Base-by-base conservation (phyloP, 192 early-diverging fungal genomes). In the Jimgerdemannia flammicorona region DNA sequence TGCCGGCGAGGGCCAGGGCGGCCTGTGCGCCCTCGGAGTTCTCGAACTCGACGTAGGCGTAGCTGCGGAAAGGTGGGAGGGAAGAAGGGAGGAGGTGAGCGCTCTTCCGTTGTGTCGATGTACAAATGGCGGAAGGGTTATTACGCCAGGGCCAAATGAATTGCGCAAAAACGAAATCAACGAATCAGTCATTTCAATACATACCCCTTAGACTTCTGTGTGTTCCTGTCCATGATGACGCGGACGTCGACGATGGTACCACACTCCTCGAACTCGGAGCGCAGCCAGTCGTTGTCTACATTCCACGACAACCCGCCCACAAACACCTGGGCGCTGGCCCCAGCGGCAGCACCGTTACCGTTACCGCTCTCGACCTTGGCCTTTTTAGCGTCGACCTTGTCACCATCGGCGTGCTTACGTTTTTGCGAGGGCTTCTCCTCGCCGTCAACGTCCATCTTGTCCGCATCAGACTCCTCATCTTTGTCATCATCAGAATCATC, bases 11-110 rank as follows among this genome's bases (percentile, higher is more conserved):
- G 43, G 84, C 85, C 70, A 92, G 71, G 4, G 95, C 95, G 77
- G 89, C 89, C 72, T 91, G 83, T 69, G 90, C 91, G 43, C 80
- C 84, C 70, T 88, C 92, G 41, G 86, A 74, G 68, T 78, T 75
- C 69, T 86, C 81, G 79, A 97, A 98, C 70, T 97, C 95, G 43
- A 98, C 89, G 86, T 97, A 97, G 71, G 91, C 95, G 80, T 93
- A 97, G 59, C 93, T 90, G 80, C 74, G 80, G 49, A 59, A 14
- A 2, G 49, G 49, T 14, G 14, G 14, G 14, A 69, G 4, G 43
- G 59, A 29, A 77, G 29, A 29, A 1, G 29, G 29, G 29, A 29
- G 29, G 29, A 29, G 29, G 29, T 29, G 29, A 29, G 29, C 29
- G 29, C 29, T 29, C 29, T 29, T 29, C 29, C 29, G 29, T 29